Conservation (phyloP, 352 stramenopile species). For the Plasmopara viticola region DNA sequence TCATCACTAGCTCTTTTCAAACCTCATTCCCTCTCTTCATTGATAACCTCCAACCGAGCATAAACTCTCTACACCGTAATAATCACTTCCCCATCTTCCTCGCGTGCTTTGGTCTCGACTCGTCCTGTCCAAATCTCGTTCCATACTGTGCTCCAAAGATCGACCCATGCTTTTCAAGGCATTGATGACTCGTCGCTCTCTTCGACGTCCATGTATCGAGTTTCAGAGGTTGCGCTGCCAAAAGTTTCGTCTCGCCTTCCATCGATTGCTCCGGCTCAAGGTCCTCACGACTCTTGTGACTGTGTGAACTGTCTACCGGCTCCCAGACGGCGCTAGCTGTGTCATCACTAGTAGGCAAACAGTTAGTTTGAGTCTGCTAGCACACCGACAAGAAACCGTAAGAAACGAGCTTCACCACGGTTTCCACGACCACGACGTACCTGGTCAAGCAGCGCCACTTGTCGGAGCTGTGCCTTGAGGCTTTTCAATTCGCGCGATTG, state of each 20-base stretch:
- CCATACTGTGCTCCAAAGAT: conserved; percentile 48
- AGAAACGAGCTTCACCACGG: too few species aligned
- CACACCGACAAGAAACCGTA: conserved; percentile 10
- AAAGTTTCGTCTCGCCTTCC: conserved; percentile 14
- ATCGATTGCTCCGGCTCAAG: conserved; percentile 14
- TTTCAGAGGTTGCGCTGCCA: conserved; percentile 27
- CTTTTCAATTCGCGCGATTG: conserved; percentile 72
- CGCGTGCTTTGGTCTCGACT: conserved; percentile 21
- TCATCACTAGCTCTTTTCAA: too few species aligned
- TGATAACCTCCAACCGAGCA: too few species aligned
- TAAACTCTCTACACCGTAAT: conserved; percentile 65
- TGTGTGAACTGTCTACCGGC: conserved; percentile 20
- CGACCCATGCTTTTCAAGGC: conserved; percentile 25
- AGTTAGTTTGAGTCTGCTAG: conserved; percentile 28
- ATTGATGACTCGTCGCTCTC: conserved; percentile 26
- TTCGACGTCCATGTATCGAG: conserved; percentile 37
- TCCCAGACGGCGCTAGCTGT: conserved; percentile 13
- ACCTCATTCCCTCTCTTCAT: too few species aligned
- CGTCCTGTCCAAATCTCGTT: conserved; percentile 43
- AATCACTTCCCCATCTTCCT: conserved; percentile 65
- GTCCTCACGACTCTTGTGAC: conserved; percentile 15
- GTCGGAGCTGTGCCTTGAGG: conserved; percentile 67
- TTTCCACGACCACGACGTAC: conserved; percentile 14
- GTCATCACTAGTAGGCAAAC: conserved; percentile 32
- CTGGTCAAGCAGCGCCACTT: conserved; percentile 24